Conservation (phyloP, 495 filamentous ascomycete genomes). For the Tuber brumale region DNA sequence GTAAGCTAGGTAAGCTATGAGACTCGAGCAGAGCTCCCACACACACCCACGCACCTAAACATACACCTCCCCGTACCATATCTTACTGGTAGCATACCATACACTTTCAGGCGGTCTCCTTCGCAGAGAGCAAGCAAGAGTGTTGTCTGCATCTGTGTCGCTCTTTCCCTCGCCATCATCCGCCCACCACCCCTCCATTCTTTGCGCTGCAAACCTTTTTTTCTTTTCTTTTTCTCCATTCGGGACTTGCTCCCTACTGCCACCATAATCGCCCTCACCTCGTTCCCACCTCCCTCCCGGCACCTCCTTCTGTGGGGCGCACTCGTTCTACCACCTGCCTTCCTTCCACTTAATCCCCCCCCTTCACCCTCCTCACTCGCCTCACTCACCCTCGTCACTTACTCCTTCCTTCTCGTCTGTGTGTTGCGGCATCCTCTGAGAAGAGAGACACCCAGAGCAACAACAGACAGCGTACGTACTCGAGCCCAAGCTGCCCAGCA, state of each 20-base stretch:
- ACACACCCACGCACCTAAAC: neutral
- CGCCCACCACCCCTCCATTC: neutral
- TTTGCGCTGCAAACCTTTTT: neutral
- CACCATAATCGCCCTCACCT: neutral
- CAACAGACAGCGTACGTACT: constrained; percentile 23
- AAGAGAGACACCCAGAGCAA: constrained; percentile 20
- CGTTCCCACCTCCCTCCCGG: neutral
- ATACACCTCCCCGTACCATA: neutral
- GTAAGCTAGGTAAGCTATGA: neutral
- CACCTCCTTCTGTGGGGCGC: neutral
- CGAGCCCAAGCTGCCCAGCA: constrained; percentile 35
- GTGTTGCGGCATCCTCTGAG: constrained; percentile 13
- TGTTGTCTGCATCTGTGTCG: constrained; percentile 1
- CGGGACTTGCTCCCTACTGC: neutral
- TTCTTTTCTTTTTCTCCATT: neutral
- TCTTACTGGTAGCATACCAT: neutral
- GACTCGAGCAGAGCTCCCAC: neutral
- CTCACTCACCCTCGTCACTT: constrained; percentile 33
- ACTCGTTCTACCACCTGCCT: constrained; percentile 16
- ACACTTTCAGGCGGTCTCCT: neutral
- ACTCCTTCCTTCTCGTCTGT: constrained; percentile 31
- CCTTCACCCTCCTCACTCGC: constrained; percentile 26
- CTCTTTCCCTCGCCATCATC: neutral
- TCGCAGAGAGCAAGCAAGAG: neutral
- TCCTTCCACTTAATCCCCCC: constrained; percentile 19